These are phyloP conservation scores for Pezicula radicicola DNA, from an alignment of 2,329 filamentous ascomycete genomes.

Conservation along the genomic window DNA sequence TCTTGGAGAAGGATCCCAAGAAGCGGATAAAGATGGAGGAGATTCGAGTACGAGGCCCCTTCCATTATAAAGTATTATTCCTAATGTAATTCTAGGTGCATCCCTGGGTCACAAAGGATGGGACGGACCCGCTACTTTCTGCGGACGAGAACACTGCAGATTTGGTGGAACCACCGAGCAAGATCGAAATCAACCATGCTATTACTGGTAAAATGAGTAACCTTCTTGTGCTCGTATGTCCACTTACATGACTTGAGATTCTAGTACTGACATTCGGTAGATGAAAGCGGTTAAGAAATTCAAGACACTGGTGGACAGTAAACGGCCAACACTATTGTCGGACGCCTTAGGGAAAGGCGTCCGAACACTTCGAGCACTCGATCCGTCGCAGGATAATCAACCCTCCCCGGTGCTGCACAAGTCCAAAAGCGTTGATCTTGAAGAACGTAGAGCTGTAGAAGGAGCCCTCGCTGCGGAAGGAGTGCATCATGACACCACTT, in stretches of 20 bases:
- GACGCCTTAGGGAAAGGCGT: constrained; percentile 57
- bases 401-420: constrained; percentile 27
- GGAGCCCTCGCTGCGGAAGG: constrained; percentile 49
- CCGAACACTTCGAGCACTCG: constrained; percentile 50
- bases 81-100: constrained; percentile 61
- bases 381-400: constrained; percentile 41
- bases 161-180: constrained; percentile 78
- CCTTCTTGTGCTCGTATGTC: constrained; percentile 71
- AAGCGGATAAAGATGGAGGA: constrained; percentile 82
- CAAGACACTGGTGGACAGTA: constrained; percentile 66
- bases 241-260: constrained; percentile 5
- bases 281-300: constrained; percentile 92
- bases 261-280: constrained; percentile 36
- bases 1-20: constrained; percentile 82
- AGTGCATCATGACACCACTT: constrained; percentile 42
- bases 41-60: constrained; percentile 61
- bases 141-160: constrained; percentile 83
- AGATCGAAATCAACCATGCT: constrained; percentile 84
- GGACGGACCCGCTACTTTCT: constrained; percentile 73
- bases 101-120: constrained; percentile 85
- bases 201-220: constrained; percentile 89
- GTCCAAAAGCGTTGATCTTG: constrained; percentile 46
- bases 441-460: constrained; percentile 47
- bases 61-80: background rate
- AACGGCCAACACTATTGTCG: constrained; percentile 49